A percentile compares a stretch with the other conserved stretches of the same genome.
Evolutionary conservation across 192 early-diverging fungal species (phyloP).

Genomic region (Coemansia sp.): DNA sequence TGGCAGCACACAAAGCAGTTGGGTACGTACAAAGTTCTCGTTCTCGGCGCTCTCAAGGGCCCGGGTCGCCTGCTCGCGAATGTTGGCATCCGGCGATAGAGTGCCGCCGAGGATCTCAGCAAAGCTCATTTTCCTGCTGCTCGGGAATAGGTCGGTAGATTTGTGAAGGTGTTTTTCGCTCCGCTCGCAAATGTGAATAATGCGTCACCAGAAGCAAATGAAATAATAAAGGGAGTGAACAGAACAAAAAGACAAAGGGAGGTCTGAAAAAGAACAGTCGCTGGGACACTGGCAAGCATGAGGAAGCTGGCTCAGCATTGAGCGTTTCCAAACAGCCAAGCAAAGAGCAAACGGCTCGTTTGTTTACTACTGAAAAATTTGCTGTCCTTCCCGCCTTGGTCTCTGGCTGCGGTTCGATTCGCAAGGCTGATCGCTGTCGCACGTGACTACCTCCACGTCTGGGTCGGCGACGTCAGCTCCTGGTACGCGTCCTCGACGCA

Average conservation of each 20-base stretch:
- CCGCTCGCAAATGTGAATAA: constrained; percentile 5
- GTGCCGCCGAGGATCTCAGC: constrained; percentile 73
- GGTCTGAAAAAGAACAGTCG: neutral
- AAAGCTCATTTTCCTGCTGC: constrained; percentile 54
- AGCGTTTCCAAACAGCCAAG: neutral
- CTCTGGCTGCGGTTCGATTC: neutral
- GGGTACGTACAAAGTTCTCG: constrained; percentile 79
- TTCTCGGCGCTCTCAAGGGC: constrained; percentile 68
- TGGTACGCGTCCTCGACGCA: constrained; percentile 84
- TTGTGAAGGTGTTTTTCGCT: neutral
- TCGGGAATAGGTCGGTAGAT: neutral
- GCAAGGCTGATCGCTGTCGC: no score
- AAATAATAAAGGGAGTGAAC: constrained; percentile 1
- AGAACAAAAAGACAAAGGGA: neutral
- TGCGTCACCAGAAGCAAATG: constrained; percentile 1
- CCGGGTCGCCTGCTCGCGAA: constrained; percentile 77
- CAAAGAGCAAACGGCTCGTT: neutral
- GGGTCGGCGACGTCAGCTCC: constrained; percentile 53
- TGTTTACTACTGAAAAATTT: constrained; percentile 1
- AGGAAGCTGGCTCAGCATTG: neutral
- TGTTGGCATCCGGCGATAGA: constrained; percentile 71
- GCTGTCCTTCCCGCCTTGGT: neutral
- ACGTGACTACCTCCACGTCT: neutral
- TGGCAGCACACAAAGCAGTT: neutral
- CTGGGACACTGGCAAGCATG: neutral